phyloP scores from a whole-genome alignment of 805 yeast genomes.

The Yarrowia sp. region DNA sequence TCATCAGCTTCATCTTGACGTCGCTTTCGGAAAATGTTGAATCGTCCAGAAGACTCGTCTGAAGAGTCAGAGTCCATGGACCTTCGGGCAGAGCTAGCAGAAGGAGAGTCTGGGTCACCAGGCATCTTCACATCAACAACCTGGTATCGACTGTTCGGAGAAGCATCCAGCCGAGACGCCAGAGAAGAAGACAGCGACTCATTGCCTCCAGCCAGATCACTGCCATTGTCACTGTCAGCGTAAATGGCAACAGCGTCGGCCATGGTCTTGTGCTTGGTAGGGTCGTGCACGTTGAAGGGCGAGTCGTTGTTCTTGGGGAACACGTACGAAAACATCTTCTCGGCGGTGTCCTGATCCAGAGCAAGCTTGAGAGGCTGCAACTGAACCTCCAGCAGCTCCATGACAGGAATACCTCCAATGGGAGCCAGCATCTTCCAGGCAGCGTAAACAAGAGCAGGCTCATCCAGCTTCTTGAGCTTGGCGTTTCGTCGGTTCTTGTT shows the following conservation, averaged over 20 bases:
- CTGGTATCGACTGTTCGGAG: conserved; percentile 28
- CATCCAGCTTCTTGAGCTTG: conserved; percentile 42
- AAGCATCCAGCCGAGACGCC: conserved; percentile 14
- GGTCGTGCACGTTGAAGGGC: conserved; percentile 44
- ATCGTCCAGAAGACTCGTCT: conserved; percentile 26
- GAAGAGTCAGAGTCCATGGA: conserved; percentile 6
- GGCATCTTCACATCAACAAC: conserved; percentile 27
- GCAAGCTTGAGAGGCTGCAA: conserved; percentile 74
- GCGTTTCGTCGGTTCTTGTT: conserved; percentile 42
- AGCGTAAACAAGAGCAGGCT: conserved; percentile 54
- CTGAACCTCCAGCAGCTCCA: conserved; percentile 66
- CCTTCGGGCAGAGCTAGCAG: not conserved
- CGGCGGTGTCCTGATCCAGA: conserved; percentile 74
- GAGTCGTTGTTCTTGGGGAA: conserved; percentile 60
- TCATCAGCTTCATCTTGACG: conserved; percentile 48
- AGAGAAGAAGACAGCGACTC: conserved; percentile 39
- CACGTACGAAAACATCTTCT: conserved; percentile 67
- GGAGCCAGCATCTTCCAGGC: conserved; percentile 84
- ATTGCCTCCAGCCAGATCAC: conserved; percentile 16
- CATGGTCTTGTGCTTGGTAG: conserved; percentile 41
- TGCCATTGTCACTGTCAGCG: conserved; percentile 38
- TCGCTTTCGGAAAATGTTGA: conserved; percentile 31
- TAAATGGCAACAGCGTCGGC: conserved; percentile 41
- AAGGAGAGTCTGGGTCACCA: not conserved
- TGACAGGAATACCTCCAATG: conserved; percentile 88